Evolutionary conservation across 2,329 filamentous ascomycete species (phyloP).

Genomic region (Erysiphe neolycopersici): DNA sequence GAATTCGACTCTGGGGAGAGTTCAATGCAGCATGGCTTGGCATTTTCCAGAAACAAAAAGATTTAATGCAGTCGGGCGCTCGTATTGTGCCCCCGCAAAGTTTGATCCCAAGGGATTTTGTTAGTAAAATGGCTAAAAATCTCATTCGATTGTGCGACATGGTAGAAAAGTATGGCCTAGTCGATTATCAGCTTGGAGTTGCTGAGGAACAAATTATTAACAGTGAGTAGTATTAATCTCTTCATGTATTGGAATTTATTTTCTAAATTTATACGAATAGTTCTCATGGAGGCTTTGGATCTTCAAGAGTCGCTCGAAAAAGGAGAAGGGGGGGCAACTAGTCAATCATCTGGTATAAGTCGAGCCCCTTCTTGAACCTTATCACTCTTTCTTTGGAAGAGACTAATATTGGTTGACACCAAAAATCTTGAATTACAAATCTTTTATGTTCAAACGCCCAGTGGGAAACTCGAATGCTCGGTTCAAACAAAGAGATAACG

Average conservation of each 20-base stretch:
- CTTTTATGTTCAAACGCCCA: too few species aligned
- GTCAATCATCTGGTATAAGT: conserved; percentile 3
- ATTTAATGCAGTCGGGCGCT: conserved; percentile 26
- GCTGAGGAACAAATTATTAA: conserved; percentile 81
- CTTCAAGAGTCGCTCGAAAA: conserved; percentile 19
- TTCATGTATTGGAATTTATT: neutral
- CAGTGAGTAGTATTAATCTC: conserved; percentile 24
- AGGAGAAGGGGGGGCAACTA: conserved; percentile 1
- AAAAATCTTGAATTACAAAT: too few species aligned
- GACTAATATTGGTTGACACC: too few species aligned
- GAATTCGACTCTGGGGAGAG: conserved; percentile 70
- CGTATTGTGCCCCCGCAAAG: conserved; percentile 20
- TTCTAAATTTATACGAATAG: conserved; percentile 12
- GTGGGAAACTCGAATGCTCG: too few species aligned
- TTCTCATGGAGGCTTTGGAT: conserved; percentile 25
- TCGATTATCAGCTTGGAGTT: conserved; percentile 92
- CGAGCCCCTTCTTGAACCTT: conserved; percentile 9
- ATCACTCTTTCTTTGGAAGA: too few species aligned
- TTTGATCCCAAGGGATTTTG: conserved; percentile 37
- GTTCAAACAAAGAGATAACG: too few species aligned
- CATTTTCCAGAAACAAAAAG: conserved; percentile 59
- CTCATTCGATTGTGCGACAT: conserved; percentile 61
- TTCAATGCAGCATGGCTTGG: conserved; percentile 86
- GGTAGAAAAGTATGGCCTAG: conserved; percentile 72
- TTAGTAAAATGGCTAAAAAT: conserved; percentile 61